Conservation (phyloP, 2,329 filamentous ascomycete genomes). For the Thielaviopsis musarum region DNA sequence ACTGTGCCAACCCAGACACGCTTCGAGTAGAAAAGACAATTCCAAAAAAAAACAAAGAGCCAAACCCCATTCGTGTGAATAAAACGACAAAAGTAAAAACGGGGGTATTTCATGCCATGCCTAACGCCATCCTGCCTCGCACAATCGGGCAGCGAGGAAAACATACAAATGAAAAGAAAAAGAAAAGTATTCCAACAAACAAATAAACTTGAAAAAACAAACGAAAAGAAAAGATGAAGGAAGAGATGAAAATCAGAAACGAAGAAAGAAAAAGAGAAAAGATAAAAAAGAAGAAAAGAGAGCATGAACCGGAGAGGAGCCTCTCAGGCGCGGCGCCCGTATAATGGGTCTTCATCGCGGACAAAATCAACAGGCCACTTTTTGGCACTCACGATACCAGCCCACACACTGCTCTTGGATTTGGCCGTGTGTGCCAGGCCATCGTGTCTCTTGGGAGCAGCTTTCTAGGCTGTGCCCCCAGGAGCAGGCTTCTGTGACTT, state of each 20-base stretch:
- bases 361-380: not conserved
- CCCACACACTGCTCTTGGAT: not conserved
- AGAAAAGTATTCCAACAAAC: not conserved
- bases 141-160: not conserved
- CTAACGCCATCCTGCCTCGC: not conserved
- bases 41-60: too few species aligned
- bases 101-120: not conserved
- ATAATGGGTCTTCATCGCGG: not conserved
- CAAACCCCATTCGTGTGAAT: not conserved
- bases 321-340: not conserved
- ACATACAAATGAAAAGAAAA: not conserved
- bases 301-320: not conserved
- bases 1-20: too few species aligned
- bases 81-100: not conserved
- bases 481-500: not conserved
- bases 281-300: not conserved
- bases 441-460: not conserved
- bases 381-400: not conserved
- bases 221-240: not conserved
- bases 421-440: not conserved
- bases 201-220: not conserved
- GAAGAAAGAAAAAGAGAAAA: not conserved
- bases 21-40: too few species aligned
- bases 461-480: not conserved
- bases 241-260: not conserved